Evolutionary conservation across 805 yeast species (phyloP), one percentile per base, ranked within the genome.

Genomic region (Vanderwaltozyma tropicalis): DNA sequence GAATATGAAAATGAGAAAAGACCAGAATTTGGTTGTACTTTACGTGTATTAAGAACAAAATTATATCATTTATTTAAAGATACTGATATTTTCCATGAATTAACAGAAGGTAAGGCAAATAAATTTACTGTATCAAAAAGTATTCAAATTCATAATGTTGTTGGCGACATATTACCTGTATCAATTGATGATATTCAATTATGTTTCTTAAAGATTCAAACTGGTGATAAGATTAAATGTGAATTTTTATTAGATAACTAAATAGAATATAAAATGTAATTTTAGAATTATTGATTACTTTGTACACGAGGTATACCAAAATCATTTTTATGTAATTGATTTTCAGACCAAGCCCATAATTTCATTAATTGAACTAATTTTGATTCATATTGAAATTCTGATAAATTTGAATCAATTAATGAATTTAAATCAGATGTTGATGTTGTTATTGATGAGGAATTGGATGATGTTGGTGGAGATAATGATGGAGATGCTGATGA

Each of bases 21-120:
- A 40, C 80, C 78, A 5, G 88, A 75, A 41, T 69, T 67, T 35
- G 94, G 94, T 1, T 75, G 88, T 9, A 72, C 78, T 15, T 66
- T 88, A 25, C 69, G 65, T 14, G 75, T 78, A 44, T 65, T 86
- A 39, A 69, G 86, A 43, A 46, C 57, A 1, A 80, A 76, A 52
- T 59, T 78, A 3, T 68, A 77, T 26, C 61, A 67, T 29, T 64
- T 82, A 43, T 72, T 80, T 47, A 66, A 68, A 40, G 74, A 74
- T 37, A 62, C 64, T 0, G 48, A 49, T 3, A 43, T 64, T 5
- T 66, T 57, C 37, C 38, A 47, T 11, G 55, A 61, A 5, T 40
- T 43, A 2, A 31, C 40, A 3, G 34, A 41, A 5, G 28, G 35
- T 12, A 43, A 45, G 11, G 42, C 40, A 6, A 21, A 35, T 2